These are phyloP conservation scores for Rossbeevera mucosa DNA, from an alignment of 768 basidiomycete species.

Conservation along the genomic window DNA sequence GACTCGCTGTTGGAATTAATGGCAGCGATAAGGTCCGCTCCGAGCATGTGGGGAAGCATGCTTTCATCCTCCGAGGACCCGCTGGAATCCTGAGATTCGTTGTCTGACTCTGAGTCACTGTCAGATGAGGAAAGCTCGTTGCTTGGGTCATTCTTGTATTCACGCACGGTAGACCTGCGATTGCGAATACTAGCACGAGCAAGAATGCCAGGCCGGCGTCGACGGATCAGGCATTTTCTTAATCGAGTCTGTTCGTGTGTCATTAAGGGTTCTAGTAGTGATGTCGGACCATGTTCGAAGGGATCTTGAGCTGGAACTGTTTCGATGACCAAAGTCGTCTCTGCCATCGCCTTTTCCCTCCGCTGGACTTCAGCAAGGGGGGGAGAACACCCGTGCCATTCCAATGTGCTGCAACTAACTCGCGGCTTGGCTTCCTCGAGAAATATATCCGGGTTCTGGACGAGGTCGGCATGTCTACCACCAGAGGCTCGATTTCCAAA, in stretches of 20 bases:
- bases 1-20: slow-evolving; percentile 26
- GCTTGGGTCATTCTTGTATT: background rate
- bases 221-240: background rate
- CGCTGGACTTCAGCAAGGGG: background rate
- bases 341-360: background rate
- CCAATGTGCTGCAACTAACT: background rate
- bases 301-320: background rate
- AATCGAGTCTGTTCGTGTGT: background rate
- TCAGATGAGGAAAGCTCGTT: slow-evolving; percentile 12
- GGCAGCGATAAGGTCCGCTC: slow-evolving; percentile 26
- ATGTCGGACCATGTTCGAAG: background rate
- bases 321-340: background rate
- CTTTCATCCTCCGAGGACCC: slow-evolving; percentile 17
- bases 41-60: slow-evolving; percentile 24
- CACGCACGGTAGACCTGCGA: slow-evolving; percentile 7
- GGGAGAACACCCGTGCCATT: slow-evolving; percentile 1
- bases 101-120: slow-evolving; percentile 16
- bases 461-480: background rate
- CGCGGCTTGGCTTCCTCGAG: slow-evolving; percentile 3
- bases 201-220: slow-evolving; percentile 15
- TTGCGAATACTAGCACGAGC: slow-evolving; percentile 20
- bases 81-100: slow-evolving; percentile 17
- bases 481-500: background rate
- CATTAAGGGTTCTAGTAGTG: background rate
- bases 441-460: slow-evolving; percentile 1